Conservation (phyloP, 1,139 yeast species). For the Pichia sorboxylosa region DNA sequence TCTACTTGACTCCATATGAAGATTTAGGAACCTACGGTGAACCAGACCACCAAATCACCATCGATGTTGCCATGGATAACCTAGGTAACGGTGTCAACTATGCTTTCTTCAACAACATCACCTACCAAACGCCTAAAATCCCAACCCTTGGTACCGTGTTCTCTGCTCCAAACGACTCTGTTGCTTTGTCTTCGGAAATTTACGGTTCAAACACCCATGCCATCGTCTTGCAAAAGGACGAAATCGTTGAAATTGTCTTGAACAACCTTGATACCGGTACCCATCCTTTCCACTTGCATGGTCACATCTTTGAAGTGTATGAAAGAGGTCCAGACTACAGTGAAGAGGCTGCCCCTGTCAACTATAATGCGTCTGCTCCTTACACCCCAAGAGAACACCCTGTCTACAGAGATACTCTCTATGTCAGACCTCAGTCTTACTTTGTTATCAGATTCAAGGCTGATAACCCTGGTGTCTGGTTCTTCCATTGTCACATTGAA, state of each 20-base stretch:
- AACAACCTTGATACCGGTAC: conserved; percentile 73
- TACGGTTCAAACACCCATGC: conserved; percentile 79
- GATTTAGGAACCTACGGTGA: conserved; percentile 40
- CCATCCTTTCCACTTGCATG: conserved; percentile 92
- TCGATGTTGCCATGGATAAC: conserved; percentile 69
- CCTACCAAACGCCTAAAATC: conserved; percentile 70
- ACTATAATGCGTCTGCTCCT: conserved; percentile 39
- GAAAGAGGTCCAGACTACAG: conserved; percentile 37
- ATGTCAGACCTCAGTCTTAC: conserved; percentile 42
- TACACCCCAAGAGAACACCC: conserved; percentile 44
- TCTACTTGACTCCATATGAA: conserved; percentile 45
- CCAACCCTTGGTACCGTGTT: conserved; percentile 73
- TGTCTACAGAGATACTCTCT: conserved; percentile 39
- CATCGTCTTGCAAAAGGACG: conserved; percentile 57
- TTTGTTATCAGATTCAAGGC: conserved; percentile 48
- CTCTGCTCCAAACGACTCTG: conserved; percentile 42
- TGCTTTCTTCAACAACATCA: conserved; percentile 77
- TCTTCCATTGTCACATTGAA: conserved; percentile 55
- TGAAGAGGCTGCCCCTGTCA: conserved; percentile 33
- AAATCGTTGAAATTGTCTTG: conserved; percentile 56
- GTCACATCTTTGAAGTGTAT: conserved; percentile 69
- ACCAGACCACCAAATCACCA: conserved; percentile 52
- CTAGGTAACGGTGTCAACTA: conserved; percentile 75
- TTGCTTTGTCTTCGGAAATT: conserved; percentile 41
- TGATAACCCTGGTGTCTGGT: conserved; percentile 53